These are phyloP conservation scores for Penicillium goetzii DNA, from an alignment of 495 filamentous ascomycete species.

Conservation along the genomic window DNA sequence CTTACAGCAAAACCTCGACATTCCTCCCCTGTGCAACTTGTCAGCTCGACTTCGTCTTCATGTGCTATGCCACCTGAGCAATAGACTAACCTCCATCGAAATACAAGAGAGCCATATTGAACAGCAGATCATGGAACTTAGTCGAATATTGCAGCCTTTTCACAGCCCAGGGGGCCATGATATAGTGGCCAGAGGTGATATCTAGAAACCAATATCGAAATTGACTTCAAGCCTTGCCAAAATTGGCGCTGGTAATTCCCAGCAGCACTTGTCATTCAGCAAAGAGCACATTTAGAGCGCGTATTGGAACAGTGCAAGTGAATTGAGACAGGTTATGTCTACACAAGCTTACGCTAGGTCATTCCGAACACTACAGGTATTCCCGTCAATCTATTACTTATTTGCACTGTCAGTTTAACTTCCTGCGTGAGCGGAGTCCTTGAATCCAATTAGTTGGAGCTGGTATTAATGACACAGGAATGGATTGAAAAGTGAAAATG, in stretches of 20 bases:
- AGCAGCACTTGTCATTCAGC: not conserved
- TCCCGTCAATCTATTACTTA: not conserved
- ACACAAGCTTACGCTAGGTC: not conserved
- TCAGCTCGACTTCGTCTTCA: too few relatives aligned
- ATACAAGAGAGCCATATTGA: not conserved
- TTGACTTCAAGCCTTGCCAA: not conserved
- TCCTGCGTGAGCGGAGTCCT: not conserved
- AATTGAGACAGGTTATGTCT: not conserved
- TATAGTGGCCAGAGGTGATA: not conserved
- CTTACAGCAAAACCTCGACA: too few relatives aligned
- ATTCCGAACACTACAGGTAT: not conserved
- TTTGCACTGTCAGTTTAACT: not conserved
- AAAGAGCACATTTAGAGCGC: not conserved
- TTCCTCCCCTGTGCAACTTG: too few relatives aligned
- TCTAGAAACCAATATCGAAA: not conserved
- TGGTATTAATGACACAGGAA: not conserved
- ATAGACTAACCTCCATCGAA: not conserved
- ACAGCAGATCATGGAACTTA: not conserved
- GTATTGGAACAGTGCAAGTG: not conserved
- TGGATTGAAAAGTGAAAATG: not conserved
- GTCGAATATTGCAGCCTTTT: not conserved
- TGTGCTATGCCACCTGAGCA: not conserved
- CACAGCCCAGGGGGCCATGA: too few relatives aligned
- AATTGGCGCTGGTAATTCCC: not conserved
- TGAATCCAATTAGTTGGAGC: not conserved